Conservation (phyloP, 352 stramenopile species). For the Pythium periplocum region DNA sequence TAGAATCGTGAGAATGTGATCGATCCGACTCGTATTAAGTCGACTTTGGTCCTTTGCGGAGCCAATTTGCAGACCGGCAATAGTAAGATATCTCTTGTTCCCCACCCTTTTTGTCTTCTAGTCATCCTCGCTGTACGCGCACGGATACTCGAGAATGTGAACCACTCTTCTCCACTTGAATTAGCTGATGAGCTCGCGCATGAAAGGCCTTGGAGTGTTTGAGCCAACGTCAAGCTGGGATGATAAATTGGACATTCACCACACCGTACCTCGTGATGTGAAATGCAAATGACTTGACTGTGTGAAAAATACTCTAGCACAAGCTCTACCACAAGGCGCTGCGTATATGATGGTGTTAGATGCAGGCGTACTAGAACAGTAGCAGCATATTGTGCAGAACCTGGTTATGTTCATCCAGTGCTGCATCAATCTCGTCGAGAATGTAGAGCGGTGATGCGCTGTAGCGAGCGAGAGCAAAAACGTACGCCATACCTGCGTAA, state of each 20-base stretch:
- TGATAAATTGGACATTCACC: not conserved
- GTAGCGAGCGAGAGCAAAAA: conserved; percentile 32
- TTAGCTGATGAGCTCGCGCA: conserved; percentile 17
- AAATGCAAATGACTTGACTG: conserved; percentile 43
- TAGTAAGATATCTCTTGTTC: conserved; percentile 26
- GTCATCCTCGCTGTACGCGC: too few species aligned
- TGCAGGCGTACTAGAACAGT: not conserved
- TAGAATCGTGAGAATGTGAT: too few species aligned
- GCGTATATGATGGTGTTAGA: not conserved
- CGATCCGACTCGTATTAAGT: too few species aligned
- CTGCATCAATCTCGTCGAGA: conserved; percentile 37
- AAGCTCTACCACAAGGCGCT: conserved; percentile 25
- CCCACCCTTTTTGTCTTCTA: conserved; percentile 1
- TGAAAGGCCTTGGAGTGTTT: conserved; percentile 14
- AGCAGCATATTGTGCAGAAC: conserved; percentile 5
- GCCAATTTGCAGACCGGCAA: conserved; percentile 9
- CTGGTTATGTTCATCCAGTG: conserved; percentile 38
- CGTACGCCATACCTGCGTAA: conserved; percentile 28
- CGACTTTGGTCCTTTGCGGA: too few species aligned
- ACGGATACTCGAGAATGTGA: conserved; percentile 7
- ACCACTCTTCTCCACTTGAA: conserved; percentile 26
- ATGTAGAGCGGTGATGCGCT: conserved; percentile 35
- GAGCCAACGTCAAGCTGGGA: not conserved
- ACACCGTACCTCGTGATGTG: conserved; percentile 25
- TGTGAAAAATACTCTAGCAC: conserved; percentile 21